Evolutionary conservation across 1,284 basidiomycete species (phyloP).

Genomic region (Austropuccinia psidii): DNA sequence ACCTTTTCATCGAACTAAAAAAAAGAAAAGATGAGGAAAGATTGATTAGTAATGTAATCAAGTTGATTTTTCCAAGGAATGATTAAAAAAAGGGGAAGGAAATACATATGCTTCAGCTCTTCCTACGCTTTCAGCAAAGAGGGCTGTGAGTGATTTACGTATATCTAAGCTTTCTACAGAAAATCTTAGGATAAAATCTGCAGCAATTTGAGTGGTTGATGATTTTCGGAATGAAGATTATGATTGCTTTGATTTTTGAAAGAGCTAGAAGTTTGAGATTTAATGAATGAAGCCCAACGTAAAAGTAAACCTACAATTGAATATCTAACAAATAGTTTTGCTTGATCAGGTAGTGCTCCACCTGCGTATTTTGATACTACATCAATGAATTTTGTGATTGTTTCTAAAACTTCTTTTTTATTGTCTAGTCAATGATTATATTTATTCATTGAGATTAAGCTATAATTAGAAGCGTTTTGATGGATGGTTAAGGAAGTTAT

Average conservation of each 20-base stretch:
- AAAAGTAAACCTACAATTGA: slow-evolving; percentile 74
- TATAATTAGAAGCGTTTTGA: too few species aligned
- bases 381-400: slow-evolving; percentile 77
- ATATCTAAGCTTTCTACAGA: slow-evolving; percentile 86
- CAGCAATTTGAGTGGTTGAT: slow-evolving; percentile 60
- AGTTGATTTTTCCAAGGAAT: too few species aligned
- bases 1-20: slow-evolving; percentile 25
- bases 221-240: slow-evolving; percentile 42
- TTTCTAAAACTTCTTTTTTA: slow-evolving; percentile 72
- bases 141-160: slow-evolving; percentile 73
- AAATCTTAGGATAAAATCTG: slow-evolving; percentile 70
- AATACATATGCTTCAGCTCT: slow-evolving; percentile 80
- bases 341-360: slow-evolving; percentile 71
- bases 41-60: too few species aligned
- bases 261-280: background rate
- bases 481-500: slow-evolving; percentile 61
- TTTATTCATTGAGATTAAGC: too few species aligned
- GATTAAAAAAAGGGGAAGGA: too few species aligned
- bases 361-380: slow-evolving; percentile 81
- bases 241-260: too few species aligned
- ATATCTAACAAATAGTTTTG: slow-evolving; percentile 63
- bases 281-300: slow-evolving; percentile 58
- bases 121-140: slow-evolving; percentile 79
- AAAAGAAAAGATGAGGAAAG: background rate
- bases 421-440: slow-evolving; percentile 58